Base-by-base conservation (phyloP, 2,329 filamentous ascomycete genomes). In the Alternaria longipes region DNA sequence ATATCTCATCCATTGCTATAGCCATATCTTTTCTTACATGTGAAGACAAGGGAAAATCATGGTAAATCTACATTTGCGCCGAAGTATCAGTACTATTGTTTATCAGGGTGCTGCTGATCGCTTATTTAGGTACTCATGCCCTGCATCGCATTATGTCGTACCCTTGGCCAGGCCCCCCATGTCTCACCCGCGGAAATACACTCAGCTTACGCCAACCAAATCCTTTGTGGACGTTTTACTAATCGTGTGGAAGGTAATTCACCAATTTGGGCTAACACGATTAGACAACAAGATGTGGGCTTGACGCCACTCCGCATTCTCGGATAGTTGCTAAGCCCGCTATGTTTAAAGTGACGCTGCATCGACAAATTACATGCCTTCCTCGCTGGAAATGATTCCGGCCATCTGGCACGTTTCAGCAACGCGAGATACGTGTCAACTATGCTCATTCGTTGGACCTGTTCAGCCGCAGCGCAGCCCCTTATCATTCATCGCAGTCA, bases 101-200 rank as follows among this genome's bases (percentile, higher is more conserved):
- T 56, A 54, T 58, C 18, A 49, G 38, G 47, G 54, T 58, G 22
- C 49, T 47, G 42, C 32, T 50, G 55, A 58, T 50, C 28, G 47
- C 40, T 58, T 53, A 61, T 18, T 46, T 24, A 26, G 59, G 54
- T 61, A 28, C 59, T 61, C 59, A 58, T 34, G 18, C 36, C 36
- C 24, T 50, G 28, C 34, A 26, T 47, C 8, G 7, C 24, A 26
- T 7, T 26, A 9, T 41, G 38, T n/a, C 8, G 5, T n/a, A 20
- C 18, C n/a, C n/a, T 40, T 14, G 8, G 14, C 32, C 8, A 38
- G 45, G 32, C 45, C 45, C 28, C 20, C 28, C 45, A 34, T 32
- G 3, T 5, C 28, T 49, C 32, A 16, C 30, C 28, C 20, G n/a
- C 30, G 30, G 20, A 18, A 36, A 34, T 16, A 36, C 22, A 49